These are phyloP conservation scores for Paratinospora sagittata DNA, from an alignment of 164 flowering plant genomes.

Conservation along the genomic window DNA sequence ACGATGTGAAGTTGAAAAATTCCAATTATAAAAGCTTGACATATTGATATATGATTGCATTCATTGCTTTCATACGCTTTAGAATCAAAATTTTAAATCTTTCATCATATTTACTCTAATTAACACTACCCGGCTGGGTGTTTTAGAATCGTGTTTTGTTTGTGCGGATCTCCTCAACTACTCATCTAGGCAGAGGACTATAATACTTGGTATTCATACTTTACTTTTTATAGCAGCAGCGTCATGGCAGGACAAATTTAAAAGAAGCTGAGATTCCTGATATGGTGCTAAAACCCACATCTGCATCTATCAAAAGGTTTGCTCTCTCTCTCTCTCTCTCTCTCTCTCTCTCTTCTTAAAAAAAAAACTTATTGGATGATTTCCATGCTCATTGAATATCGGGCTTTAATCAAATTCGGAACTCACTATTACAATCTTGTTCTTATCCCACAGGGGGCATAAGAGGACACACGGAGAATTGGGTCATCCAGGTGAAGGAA, in stretches of 20 bases:
- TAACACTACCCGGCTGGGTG: background rate
- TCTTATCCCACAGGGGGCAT: constrained; percentile 22
- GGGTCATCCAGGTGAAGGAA: constrained; percentile 11
- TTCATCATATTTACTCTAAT: too few relatives aligned
- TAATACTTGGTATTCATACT: background rate
- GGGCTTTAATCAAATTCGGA: background rate
- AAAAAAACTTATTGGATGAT: too few relatives aligned
- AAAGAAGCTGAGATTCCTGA: constrained; percentile 28
- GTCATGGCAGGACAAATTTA: constrained; percentile 40
- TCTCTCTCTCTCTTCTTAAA: too few relatives aligned
- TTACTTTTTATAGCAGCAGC: constrained; percentile 48
- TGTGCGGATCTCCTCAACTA: background rate
- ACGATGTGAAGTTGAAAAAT: background rate
- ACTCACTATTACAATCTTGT: constrained; percentile 1
- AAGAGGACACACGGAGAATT: constrained; percentile 26
- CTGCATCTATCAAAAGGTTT: constrained; percentile 32
- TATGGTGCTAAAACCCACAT: constrained; percentile 13
- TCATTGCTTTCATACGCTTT: background rate
- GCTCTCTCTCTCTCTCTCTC: too few relatives aligned
- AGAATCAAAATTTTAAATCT: too few relatives aligned
- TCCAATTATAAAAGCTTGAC: background rate
- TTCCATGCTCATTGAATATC: background rate
- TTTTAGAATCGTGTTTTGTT: background rate
- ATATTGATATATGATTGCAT: background rate
- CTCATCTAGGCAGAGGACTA: background rate